A percentile compares a stretch with the other conserved stretches of the same genome.
phyloP scores from a whole-genome alignment of 257 asterid species.

The Solanum rostratum region DNA sequence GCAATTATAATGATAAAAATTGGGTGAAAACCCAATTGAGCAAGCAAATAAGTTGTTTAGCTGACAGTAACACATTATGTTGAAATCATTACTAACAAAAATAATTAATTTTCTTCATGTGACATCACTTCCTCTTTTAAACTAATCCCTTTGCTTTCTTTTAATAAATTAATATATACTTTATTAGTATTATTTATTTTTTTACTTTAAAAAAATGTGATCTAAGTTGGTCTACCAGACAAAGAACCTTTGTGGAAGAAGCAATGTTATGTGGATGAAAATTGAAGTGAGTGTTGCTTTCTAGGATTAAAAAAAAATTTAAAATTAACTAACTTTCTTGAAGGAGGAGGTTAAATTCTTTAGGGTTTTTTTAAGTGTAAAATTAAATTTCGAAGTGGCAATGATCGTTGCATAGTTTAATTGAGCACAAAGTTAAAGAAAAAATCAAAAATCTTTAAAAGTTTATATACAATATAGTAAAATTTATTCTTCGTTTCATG shows the following conservation, averaged over 20 bases:
- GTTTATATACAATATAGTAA: too few species aligned
- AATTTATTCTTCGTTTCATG: too few species aligned
- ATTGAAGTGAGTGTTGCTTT: background rate
- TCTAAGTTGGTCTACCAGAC: slow-evolving; percentile 32
- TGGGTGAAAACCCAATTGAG: slow-evolving; percentile 45
- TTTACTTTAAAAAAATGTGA: background rate
- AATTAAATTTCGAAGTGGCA: background rate
- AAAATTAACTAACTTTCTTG: slow-evolving; percentile 24
- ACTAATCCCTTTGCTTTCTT: slow-evolving; percentile 18
- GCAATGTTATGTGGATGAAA: slow-evolving; percentile 13
- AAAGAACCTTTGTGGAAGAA: slow-evolving; percentile 30
- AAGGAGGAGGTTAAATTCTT: slow-evolving; percentile 9
- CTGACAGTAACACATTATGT: slow-evolving; percentile 20
- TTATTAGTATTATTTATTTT: background rate
- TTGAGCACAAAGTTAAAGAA: background rate
- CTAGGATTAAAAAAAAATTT: background rate
- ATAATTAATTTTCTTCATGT: background rate
- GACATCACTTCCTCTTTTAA: slow-evolving; percentile 28
- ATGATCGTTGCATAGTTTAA: background rate
- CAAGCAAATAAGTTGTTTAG: slow-evolving; percentile 59
- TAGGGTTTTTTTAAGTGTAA: background rate
- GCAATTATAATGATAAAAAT: background rate
- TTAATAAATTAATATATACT: background rate
- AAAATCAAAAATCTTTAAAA: background rate
- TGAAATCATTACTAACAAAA: background rate